Conservation (phyloP, 805 yeast species). For the Saturnispora sekii region DNA sequence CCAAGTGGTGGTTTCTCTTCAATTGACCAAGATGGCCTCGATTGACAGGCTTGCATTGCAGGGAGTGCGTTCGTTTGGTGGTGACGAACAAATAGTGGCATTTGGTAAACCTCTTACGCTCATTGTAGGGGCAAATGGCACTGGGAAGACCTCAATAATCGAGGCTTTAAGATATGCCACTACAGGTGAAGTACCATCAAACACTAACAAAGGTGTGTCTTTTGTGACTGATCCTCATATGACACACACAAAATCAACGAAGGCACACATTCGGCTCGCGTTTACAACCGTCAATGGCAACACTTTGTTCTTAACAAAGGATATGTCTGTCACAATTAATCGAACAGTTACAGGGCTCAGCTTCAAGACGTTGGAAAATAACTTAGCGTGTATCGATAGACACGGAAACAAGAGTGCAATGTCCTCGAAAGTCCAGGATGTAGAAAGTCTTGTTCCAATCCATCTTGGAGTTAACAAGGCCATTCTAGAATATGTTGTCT, state of each 20-base stretch:
- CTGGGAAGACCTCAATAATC: slow-evolving; percentile 93
- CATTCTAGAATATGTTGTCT: slow-evolving; percentile 81
- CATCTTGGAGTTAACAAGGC: slow-evolving; percentile 84
- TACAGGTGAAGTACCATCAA: slow-evolving; percentile 94
- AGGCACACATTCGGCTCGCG: slow-evolving; percentile 86
- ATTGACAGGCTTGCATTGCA: slow-evolving; percentile 58
- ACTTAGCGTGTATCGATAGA: slow-evolving; percentile 52
- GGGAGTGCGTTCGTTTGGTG: slow-evolving; percentile 87
- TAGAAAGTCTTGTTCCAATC: slow-evolving; percentile 72
- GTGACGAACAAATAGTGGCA: slow-evolving; percentile 78
- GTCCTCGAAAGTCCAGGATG: slow-evolving; percentile 73
- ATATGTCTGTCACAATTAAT: slow-evolving; percentile 65
- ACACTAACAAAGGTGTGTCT: slow-evolving; percentile 83
- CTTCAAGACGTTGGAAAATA: slow-evolving; percentile 89
- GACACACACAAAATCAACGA: slow-evolving; percentile 63
- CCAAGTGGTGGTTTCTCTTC: background rate
- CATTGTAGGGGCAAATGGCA: slow-evolving; percentile 92
- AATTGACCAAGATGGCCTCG: slow-evolving; percentile 28
- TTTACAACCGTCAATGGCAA: slow-evolving; percentile 64
- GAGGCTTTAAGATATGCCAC: slow-evolving; percentile 92
- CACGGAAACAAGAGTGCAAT: slow-evolving; percentile 61
- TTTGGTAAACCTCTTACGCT: slow-evolving; percentile 86
- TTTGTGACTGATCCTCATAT: slow-evolving; percentile 88
- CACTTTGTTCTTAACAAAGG: slow-evolving; percentile 78
- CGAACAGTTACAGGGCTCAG: slow-evolving; percentile 40